These are phyloP conservation scores for Hypoxylon sp. DNA, from an alignment of 2,329 filamentous ascomycete genomes.

Conservation along the genomic window DNA sequence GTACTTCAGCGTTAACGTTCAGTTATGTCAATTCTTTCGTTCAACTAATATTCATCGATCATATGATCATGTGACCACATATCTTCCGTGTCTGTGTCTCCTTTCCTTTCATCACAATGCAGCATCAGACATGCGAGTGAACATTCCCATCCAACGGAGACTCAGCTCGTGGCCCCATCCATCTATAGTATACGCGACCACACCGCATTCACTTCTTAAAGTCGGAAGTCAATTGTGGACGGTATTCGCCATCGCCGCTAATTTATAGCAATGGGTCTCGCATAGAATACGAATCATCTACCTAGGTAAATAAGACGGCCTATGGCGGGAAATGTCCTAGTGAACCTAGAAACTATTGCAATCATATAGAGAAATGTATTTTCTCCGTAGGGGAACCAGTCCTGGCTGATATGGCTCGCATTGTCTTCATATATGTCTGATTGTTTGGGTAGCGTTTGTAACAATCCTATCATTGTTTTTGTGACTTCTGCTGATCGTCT, in stretches of 20 bases:
- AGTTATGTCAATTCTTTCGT: constrained; percentile 38
- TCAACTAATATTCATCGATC: constrained; percentile 35
- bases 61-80: constrained; percentile 33
- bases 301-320: neutral
- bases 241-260: neutral
- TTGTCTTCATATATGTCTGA: constrained; percentile 8
- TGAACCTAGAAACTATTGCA: neutral
- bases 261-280: neutral
- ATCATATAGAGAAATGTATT: constrained; percentile 15
- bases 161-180: constrained; percentile 9
- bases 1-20: neutral
- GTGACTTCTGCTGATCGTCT: constrained; percentile 40
- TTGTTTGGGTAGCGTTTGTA: neutral
- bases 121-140: constrained; percentile 9
- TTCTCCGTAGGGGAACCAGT: constrained; percentile 9
- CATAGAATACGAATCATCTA: constrained; percentile 3
- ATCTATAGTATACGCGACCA: constrained; percentile 9
- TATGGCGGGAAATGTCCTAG: constrained; percentile 1
- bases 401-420: neutral
- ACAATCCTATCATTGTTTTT: constrained; percentile 19
- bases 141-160: constrained; percentile 21
- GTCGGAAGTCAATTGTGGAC: constrained; percentile 10
- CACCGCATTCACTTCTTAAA: constrained; percentile 12
- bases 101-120: constrained; percentile 17
- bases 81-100: constrained; percentile 13